phyloP scores from a whole-genome alignment of 345 rosid genomes.

The Moricandia arvensis region DNA sequence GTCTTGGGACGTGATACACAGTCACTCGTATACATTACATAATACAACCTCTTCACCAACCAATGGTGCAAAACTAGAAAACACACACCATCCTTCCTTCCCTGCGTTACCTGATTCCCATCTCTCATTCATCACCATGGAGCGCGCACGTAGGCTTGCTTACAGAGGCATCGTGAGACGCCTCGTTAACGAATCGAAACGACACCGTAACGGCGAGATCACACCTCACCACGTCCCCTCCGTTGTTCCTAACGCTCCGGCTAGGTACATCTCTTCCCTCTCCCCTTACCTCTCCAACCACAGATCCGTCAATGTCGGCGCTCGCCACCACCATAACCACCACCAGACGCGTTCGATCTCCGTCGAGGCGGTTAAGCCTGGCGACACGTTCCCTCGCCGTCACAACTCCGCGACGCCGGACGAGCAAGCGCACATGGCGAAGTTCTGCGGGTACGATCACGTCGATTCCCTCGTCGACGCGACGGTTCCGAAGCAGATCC shows the following conservation, averaged over 20 bases:
- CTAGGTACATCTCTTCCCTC: conserved; percentile 76
- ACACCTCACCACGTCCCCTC: conserved; percentile 37
- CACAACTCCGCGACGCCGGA: conserved; percentile 95
- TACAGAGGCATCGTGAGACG: conserved; percentile 80
- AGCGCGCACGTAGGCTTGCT: conserved; percentile 86
- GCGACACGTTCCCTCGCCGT: conserved; percentile 88
- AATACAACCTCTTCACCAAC: not conserved
- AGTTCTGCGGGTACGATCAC: conserved; percentile 64
- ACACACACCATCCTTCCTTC: not conserved
- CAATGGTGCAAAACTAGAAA: conserved; percentile 34
- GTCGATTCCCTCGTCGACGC: conserved; percentile 75
- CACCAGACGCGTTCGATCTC: conserved; percentile 67
- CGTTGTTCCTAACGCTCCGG: conserved; percentile 48
- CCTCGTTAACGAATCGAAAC: conserved; percentile 57
- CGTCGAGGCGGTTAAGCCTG: conserved; percentile 63
- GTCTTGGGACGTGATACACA: conserved; percentile 21
- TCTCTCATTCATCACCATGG: conserved; percentile 45
- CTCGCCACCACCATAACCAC: conserved; percentile 41
- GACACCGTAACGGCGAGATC: conserved; percentile 42
- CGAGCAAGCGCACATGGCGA: conserved; percentile 76
- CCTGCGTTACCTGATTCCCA: not conserved
- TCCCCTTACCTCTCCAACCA: conserved; percentile 47
- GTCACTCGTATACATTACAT: not conserved
- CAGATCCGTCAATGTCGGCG: conserved; percentile 32
- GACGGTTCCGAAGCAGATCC: conserved; percentile 96